Percentiles rank a stretch among this genome's conserved stretches.
phyloP scores from a whole-genome alignment of 2,329 filamentous ascomycete species.

The Ophiosphaerella herpotricha region DNA sequence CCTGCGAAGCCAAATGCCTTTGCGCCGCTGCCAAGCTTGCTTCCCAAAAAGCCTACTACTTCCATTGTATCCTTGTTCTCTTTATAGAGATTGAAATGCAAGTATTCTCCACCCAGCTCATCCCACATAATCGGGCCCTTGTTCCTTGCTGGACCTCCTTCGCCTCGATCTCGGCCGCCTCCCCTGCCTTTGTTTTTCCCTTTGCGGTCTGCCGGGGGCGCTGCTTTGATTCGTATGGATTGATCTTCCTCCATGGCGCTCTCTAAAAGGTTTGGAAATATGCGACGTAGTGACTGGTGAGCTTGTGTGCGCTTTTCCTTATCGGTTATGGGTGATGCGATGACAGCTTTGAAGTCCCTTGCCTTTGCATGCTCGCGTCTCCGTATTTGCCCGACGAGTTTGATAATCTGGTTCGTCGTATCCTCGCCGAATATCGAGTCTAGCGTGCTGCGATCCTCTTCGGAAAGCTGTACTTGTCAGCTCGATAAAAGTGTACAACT shows the following conservation, averaged over 20 bases:
- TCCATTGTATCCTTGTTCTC: slow-evolving; percentile 98
- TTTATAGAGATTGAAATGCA: slow-evolving; percentile 93
- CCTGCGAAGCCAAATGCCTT: slow-evolving; percentile 82
- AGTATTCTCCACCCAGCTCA: slow-evolving; percentile 74
- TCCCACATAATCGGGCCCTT: slow-evolving; percentile 59
- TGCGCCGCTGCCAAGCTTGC: slow-evolving; percentile 68
- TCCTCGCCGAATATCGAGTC: slow-evolving; percentile 58
- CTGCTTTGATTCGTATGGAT: slow-evolving; percentile 62
- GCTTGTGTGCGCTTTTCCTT: slow-evolving; percentile 66
- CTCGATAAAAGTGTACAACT: not conserved
- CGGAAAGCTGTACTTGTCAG: slow-evolving; percentile 38
- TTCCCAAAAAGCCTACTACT: slow-evolving; percentile 75
- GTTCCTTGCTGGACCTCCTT: slow-evolving; percentile 23
- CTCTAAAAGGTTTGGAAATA: slow-evolving; percentile 79
- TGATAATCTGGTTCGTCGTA: slow-evolving; percentile 56
- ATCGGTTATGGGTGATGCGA: slow-evolving; percentile 61
- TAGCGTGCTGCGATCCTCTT: slow-evolving; percentile 46
- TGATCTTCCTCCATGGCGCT: slow-evolving; percentile 76
- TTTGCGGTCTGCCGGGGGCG: slow-evolving; percentile 44
- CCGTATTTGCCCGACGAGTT: slow-evolving; percentile 60
- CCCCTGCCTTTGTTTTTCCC: slow-evolving; percentile 30
- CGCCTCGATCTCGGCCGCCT: slow-evolving; percentile 27
- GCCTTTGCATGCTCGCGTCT: slow-evolving; percentile 60
- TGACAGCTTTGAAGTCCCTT: slow-evolving; percentile 59
- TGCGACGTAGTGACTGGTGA: slow-evolving; percentile 71